These are phyloP conservation scores for Colletotrichum chrysophilum DNA, from an alignment of 2,329 filamentous ascomycete genomes.

Conservation along the genomic window DNA sequence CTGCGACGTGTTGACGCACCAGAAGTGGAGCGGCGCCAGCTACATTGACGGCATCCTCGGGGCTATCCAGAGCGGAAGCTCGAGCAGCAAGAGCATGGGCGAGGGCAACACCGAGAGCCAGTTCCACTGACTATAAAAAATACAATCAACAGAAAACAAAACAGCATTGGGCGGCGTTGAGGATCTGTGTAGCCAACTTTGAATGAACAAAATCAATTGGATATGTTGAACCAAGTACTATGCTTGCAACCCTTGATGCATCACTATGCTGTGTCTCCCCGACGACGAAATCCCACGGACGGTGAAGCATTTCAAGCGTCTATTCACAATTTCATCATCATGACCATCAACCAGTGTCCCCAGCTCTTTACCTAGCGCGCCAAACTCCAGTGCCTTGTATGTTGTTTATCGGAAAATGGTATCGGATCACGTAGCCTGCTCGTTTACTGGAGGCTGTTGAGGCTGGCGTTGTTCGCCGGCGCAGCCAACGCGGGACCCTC, in stretches of 20 bases:
- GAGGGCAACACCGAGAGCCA: slow-evolving; percentile 88
- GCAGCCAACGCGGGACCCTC: slow-evolving; percentile 61
- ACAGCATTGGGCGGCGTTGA: slow-evolving; percentile 20
- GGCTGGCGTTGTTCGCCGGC: slow-evolving; percentile 64
- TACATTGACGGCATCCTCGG: slow-evolving; percentile 91
- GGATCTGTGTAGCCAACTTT: neutral
- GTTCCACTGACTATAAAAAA: slow-evolving; percentile 44
- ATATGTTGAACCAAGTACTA: neutral
- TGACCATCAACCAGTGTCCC: neutral
- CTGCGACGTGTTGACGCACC: slow-evolving; percentile 92
- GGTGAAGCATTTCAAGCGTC: neutral
- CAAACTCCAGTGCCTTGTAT: slow-evolving; percentile 11
- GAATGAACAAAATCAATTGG: neutral
- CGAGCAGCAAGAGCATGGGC: slow-evolving; percentile 90
- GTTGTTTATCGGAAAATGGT: neutral
- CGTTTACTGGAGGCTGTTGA: slow-evolving; percentile 3
- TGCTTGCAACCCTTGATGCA: neutral
- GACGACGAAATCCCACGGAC: neutral
- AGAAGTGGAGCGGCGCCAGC: slow-evolving; percentile 76
- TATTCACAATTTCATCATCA: slow-evolving; percentile 17
- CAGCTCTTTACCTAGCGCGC: slow-evolving; percentile 7
- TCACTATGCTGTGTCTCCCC: neutral
- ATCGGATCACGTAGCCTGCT: neutral
- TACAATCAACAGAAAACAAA: neutral
- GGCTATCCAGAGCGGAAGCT: slow-evolving; percentile 89